Percentiles rank a stretch among this genome's conserved stretches.
Conservation (phyloP, 2,329 filamentous ascomycete genomes). For the Curvularia sp. region DNA sequence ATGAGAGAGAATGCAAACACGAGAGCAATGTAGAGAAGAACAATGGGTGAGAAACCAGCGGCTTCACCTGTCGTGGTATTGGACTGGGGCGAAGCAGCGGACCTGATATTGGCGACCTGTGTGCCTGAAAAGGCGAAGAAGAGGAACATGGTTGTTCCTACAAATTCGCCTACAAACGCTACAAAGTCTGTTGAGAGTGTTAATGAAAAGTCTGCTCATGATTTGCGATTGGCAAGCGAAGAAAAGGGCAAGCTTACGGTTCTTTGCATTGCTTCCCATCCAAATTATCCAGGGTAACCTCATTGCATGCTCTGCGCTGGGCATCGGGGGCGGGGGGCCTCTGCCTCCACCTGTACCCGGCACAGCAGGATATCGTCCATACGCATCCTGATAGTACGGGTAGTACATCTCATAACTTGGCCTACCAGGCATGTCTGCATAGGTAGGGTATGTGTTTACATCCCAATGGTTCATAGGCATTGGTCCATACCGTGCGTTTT, state of each 20-base stretch:
- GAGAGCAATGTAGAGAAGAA: conserved; percentile 50
- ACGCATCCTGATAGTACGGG: conserved; percentile 31
- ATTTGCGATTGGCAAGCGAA: neutral
- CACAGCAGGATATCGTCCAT: conserved; percentile 18
- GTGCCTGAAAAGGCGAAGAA: conserved; percentile 56
- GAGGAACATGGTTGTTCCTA: conserved; percentile 56
- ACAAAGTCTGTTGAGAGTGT: conserved; percentile 44
- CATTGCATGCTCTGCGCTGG: conserved; percentile 48
- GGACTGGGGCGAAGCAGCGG: conserved; percentile 45
- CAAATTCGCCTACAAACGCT: conserved; percentile 58
- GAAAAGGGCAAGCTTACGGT: conserved; percentile 32
- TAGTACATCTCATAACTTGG: conserved; percentile 33
- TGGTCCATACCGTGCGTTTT: conserved; percentile 24
- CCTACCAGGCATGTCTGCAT: conserved; percentile 33
- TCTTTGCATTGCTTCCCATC: conserved; percentile 49
- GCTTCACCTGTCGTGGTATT: conserved; percentile 54
- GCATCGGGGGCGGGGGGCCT: conserved; percentile 34
- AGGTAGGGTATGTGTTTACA: conserved; percentile 16
- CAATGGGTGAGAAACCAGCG: conserved; percentile 56
- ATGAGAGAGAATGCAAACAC: conserved; percentile 49
- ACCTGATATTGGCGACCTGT: conserved; percentile 59
- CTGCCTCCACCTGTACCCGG: conserved; percentile 19
- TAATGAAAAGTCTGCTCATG: conserved; percentile 40
- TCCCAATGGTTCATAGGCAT: conserved; percentile 28
- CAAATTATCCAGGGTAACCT: conserved; percentile 48